These are phyloP conservation scores for Phylloporus rhodoxanthus DNA, from an alignment of 768 basidiomycete genomes.

Conservation along the genomic window DNA sequence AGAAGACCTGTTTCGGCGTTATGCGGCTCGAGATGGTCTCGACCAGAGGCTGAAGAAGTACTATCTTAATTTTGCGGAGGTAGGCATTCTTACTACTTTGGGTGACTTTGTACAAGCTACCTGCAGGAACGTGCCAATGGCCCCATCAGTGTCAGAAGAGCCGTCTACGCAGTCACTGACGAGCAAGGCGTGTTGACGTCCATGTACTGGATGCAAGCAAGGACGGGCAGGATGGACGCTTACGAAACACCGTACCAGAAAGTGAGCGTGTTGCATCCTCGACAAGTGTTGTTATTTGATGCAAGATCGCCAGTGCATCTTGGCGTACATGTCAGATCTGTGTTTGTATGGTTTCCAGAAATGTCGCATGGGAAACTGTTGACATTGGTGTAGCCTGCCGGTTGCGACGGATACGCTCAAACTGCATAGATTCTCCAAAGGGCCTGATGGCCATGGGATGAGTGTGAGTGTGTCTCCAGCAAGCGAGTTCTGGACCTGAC, in stretches of 20 bases:
- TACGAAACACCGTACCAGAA: conserved; percentile 75
- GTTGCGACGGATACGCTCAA: conserved; percentile 51
- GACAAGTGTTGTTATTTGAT: conserved; percentile 2
- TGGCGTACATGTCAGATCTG: conserved; percentile 74
- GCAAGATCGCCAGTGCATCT: conserved; percentile 52
- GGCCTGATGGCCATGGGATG: conserved; percentile 54
- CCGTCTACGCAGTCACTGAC: conserved; percentile 36
- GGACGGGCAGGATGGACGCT: conserved; percentile 46
- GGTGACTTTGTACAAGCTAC: conserved; percentile 22
- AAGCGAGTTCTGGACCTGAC: conserved; percentile 6
- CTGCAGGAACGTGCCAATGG: conserved; percentile 59
- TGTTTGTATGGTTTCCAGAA: conserved; percentile 52
- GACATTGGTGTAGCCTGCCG: conserved; percentile 42
- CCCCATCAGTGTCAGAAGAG: conserved; percentile 62
- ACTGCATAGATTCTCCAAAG: conserved; percentile 43
- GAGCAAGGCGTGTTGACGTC: conserved; percentile 45
- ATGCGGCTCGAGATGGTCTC: conserved; percentile 25
- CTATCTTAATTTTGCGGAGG: conserved; percentile 24
- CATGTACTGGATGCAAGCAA: conserved; percentile 80
- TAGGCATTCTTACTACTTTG: conserved; percentile 16
- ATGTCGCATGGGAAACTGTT: not conserved
- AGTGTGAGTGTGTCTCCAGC: conserved; percentile 38
- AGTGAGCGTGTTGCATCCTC: conserved; percentile 31
- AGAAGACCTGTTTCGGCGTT: conserved; percentile 37
- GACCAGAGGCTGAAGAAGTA: conserved; percentile 32